These are phyloP conservation scores for Saprolegnia diclina DNA, from an alignment of 352 stramenopile species.

Conservation along the genomic window DNA sequence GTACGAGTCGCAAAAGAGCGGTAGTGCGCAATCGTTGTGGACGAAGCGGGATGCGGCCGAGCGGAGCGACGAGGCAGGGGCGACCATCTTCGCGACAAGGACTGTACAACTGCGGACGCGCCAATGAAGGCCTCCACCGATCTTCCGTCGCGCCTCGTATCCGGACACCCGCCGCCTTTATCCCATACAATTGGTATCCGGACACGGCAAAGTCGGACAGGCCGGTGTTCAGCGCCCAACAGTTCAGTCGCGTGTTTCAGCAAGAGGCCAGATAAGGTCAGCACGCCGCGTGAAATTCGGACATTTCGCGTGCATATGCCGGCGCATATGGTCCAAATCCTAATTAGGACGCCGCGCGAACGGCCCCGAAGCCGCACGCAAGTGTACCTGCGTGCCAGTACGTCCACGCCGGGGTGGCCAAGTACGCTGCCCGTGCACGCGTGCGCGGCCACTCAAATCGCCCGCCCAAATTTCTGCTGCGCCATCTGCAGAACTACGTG, in stretches of 20 bases:
- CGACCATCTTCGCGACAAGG: slow-evolving; percentile 6
- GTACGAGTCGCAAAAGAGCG: slow-evolving; percentile 24
- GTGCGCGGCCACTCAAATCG: too few species aligned
- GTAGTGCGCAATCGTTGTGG: slow-evolving; percentile 5
- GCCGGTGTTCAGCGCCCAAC: neutral
- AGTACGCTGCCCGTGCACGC: too few species aligned
- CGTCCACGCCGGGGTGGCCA: too few species aligned
- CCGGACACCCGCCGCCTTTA: neutral
- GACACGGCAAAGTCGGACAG: neutral
- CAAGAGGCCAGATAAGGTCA: neutral
- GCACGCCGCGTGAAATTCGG: too few species aligned
- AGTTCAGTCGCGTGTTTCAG: slow-evolving; percentile 1
- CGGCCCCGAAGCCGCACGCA: too few species aligned
- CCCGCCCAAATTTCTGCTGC: neutral
- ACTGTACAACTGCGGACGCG: neutral
- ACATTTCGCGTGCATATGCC: neutral
- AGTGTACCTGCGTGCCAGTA: too few species aligned
- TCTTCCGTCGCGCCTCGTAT: neutral
- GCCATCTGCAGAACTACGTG: neutral
- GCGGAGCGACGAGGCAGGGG: neutral
- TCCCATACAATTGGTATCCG: slow-evolving; percentile 1
- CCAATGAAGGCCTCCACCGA: neutral
- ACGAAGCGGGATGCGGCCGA: slow-evolving; percentile 16
- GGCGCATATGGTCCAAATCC: neutral
- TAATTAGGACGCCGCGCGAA: neutral